Evolutionary conservation across 2,329 filamentous ascomycete genomes (phyloP), one percentile per base, ranked within the genome.

Genomic region (Fusarium agapanthi): DNA sequence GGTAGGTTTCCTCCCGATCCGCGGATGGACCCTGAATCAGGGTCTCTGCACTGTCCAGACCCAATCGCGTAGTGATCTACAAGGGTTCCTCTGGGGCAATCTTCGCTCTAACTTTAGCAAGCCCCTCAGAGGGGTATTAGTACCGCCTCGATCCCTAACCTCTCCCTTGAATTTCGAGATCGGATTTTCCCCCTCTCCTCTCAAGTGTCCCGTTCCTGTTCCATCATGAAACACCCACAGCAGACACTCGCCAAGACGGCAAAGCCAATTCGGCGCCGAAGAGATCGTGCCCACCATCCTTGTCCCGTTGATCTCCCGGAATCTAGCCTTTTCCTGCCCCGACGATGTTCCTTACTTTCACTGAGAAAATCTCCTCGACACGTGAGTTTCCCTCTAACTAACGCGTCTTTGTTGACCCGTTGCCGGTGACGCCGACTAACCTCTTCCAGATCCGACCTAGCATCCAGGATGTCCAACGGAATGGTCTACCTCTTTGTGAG

Each of bases 21-120:
- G 58, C 65, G 65, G 37, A 51, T 51, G 58, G 66, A 65, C 58
- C 66, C 65, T 69, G 44, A 65, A 38, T 65, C 40, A 69, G 65
- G 65, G 66, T 65, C 58, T 38, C 58, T 69, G 51, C 53, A 66
- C 57, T 16, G 28, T 22, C 35, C 34, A 47, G n/a, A 35, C 65
- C 35, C 22, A 30, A 53, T 69, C n/a, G 14, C 37, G 65, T 6
- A 65, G 18, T 26, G 66, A 69, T 69, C 65, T n/a, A 16, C 65
- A 32, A 69, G 57, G 58, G 51, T 64, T 34, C 24, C 15, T 13
- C 38, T 28, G 64, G 41, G 54, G 40, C 26, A 59, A 41, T 18
- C n/a, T n/a, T 69, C 44, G 61, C 24, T 34, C 30, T 51, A 51
- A 51, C 16, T 20, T 56, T 16, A 40, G 61, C 34, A 34, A 28